phyloP scores from a whole-genome alignment of 345 rosid species.

The Populus nigra region DNA sequence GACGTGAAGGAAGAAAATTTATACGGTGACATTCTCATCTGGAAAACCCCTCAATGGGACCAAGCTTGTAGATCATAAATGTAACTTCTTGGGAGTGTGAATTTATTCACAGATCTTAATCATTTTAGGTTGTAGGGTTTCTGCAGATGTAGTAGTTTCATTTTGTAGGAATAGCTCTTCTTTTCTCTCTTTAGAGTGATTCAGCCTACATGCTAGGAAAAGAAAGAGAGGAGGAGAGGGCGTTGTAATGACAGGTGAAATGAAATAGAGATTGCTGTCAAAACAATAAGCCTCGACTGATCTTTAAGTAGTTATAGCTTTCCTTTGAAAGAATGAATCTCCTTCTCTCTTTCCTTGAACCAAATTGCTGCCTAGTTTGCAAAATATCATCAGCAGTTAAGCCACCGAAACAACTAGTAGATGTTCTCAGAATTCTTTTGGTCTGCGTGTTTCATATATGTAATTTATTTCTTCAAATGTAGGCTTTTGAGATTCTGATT shows the following conservation, averaged over 20 bases:
- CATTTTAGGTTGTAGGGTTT: not conserved
- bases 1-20: slow-evolving; percentile 58
- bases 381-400: too few species aligned
- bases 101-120: too few species aligned
- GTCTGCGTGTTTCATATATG: too few species aligned
- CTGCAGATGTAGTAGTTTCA: not conserved
- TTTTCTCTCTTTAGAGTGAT: not conserved
- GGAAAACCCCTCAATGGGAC: slow-evolving; percentile 25
- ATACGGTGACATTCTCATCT: slow-evolving; percentile 53
- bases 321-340: too few species aligned
- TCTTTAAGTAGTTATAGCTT: too few species aligned
- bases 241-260: not conserved
- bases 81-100: not conserved
- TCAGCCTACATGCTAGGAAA: not conserved
- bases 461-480: too few species aligned
- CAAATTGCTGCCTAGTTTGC: too few species aligned
- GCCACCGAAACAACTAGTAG: too few species aligned
- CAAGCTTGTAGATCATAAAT: slow-evolving; percentile 2
- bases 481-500: too few species aligned
- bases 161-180: not conserved
- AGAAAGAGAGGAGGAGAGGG: not conserved
- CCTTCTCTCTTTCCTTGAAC: too few species aligned
- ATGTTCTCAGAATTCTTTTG: too few species aligned
- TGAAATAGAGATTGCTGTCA: not conserved
- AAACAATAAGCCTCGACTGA: too few species aligned